Evolutionary conservation across 352 stramenopile species (phyloP), one percentile per base, ranked within the genome.

Genomic region (Peronospora farinosa): DNA sequence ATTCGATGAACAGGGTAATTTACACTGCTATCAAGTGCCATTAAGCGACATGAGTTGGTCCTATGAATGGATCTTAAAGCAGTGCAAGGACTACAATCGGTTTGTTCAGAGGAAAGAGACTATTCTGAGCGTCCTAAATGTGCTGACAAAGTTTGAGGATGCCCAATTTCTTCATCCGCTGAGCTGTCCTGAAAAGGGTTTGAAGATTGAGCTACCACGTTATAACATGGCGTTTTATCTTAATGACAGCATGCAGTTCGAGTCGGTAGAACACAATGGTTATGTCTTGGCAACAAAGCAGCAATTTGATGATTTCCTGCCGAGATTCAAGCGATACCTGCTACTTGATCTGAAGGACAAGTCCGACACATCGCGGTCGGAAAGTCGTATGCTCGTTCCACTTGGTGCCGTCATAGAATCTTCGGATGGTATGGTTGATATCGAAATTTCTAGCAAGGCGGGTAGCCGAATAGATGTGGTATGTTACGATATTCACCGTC

Each of bases 61-160:
- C 0, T 57, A 63, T 6, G 31, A 51, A 7, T 3, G 41, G 1
- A 43, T 81, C 5, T 7, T 68, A 7, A n/a, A 43, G 4, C 30
- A 41, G n/a, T 3, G 57, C 0, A 21, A 16, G 0, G 15, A 39
- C 0, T 84, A 79, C 36, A 44, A 66, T 6, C 32, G 40, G 0
- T 54, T 84, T 13, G 44, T 76, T 7, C 30, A 47, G 7, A 36
- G 42, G 6, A 47, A 72, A 1, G 15, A 47, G 0, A 10, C 21
- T 1, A 33, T 63, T 27, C 16, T 27, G 2, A 12, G 27, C 0
- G 36, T 78, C 2, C 17, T 58, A 0, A 27, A 17, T 0, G 46
- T 76, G 0, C 15, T 84, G 16, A 30, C 15, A 19, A 86, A 84
- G 39, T 77, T 86, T 25, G 74, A 86, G 31, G 17, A 40, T 2